phyloP scores from a whole-genome alignment of 306 rosid species.

The Prunus salicina region DNA sequence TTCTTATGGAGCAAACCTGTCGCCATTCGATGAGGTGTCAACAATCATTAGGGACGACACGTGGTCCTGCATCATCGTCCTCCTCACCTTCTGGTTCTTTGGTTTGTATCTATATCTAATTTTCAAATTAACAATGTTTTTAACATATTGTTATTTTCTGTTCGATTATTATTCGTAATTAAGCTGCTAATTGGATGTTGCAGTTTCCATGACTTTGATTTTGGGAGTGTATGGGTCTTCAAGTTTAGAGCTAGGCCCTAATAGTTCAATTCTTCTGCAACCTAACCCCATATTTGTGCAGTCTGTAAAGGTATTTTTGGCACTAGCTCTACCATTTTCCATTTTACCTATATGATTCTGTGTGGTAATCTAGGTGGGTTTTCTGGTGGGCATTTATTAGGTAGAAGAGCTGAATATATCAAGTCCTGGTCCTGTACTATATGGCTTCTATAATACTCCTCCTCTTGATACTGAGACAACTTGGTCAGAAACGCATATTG shows the following conservation, averaged over 20 bases:
- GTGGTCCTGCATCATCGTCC: slow-evolving; percentile 58
- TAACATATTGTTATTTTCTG: neutral
- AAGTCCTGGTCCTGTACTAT: slow-evolving; percentile 44
- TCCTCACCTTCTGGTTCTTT: slow-evolving; percentile 73
- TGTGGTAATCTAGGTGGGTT: neutral
- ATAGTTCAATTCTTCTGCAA: slow-evolving; percentile 54
- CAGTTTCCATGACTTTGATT: slow-evolving; percentile 71
- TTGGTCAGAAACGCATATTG: slow-evolving; percentile 51
- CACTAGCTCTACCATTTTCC: neutral
- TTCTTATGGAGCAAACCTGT: neutral
- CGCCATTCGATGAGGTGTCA: slow-evolving; percentile 18
- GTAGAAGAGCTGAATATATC: slow-evolving; percentile 43
- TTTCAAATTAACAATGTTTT: neutral
- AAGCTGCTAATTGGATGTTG: slow-evolving; percentile 15
- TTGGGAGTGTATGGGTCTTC: slow-evolving; percentile 70
- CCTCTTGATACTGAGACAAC: slow-evolving; percentile 41
- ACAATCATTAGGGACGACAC: slow-evolving; percentile 42
- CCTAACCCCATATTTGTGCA: slow-evolving; percentile 68
- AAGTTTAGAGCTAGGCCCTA: slow-evolving; percentile 47
- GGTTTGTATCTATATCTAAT: slow-evolving; percentile 38
- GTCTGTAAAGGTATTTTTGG: slow-evolving; percentile 46
- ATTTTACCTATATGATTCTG: neutral
- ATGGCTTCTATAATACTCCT: slow-evolving; percentile 60
- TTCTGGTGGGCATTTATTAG: slow-evolving; percentile 39
- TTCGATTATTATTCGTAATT: neutral